These are phyloP conservation scores for Pseudocercospora cruenta DNA, from an alignment of 2,329 filamentous ascomycete species.

Conservation along the genomic window DNA sequence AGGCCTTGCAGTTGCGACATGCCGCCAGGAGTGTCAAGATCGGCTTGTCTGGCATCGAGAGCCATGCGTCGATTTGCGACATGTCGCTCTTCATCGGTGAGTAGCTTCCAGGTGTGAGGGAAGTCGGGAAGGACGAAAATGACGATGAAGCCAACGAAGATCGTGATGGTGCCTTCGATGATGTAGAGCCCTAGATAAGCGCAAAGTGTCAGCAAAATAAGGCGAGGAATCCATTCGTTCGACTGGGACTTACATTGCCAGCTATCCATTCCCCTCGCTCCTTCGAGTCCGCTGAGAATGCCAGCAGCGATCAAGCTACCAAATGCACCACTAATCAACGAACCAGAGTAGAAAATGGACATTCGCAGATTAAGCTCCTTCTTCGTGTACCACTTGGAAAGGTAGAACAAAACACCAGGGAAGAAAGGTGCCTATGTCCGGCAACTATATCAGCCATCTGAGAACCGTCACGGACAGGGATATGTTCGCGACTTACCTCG, in stretches of 20 bases:
- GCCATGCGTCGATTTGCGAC: slow-evolving; percentile 55
- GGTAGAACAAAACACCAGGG: slow-evolving; percentile 58
- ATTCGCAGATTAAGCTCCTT: slow-evolving; percentile 69
- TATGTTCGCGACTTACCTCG: slow-evolving; percentile 17
- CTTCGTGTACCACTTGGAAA: slow-evolving; percentile 70
- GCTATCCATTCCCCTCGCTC: slow-evolving; percentile 58
- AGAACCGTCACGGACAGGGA: not conserved
- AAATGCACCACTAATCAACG: slow-evolving; percentile 72
- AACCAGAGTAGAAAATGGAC: slow-evolving; percentile 68
- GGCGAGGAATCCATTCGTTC: not conserved
- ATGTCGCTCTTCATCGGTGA: slow-evolving; percentile 49
- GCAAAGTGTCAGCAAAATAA: not conserved
- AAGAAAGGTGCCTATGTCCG: slow-evolving; percentile 52
- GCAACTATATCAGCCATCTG: slow-evolving; percentile 22
- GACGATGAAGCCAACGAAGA: slow-evolving; percentile 31
- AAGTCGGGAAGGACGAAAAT: slow-evolving; percentile 54
- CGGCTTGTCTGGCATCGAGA: slow-evolving; percentile 55
- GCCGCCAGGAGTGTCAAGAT: slow-evolving; percentile 52
- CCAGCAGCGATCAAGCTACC: slow-evolving; percentile 64
- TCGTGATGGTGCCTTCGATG: slow-evolving; percentile 39
- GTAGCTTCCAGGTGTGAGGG: slow-evolving; percentile 48
- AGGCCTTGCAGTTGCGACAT: slow-evolving; percentile 55
- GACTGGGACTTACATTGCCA: slow-evolving; percentile 49
- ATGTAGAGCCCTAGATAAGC: slow-evolving; percentile 44
- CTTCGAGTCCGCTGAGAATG: slow-evolving; percentile 68